These are phyloP conservation scores for Draba incana DNA, from an alignment of 345 rosid species.

Conservation along the genomic window DNA sequence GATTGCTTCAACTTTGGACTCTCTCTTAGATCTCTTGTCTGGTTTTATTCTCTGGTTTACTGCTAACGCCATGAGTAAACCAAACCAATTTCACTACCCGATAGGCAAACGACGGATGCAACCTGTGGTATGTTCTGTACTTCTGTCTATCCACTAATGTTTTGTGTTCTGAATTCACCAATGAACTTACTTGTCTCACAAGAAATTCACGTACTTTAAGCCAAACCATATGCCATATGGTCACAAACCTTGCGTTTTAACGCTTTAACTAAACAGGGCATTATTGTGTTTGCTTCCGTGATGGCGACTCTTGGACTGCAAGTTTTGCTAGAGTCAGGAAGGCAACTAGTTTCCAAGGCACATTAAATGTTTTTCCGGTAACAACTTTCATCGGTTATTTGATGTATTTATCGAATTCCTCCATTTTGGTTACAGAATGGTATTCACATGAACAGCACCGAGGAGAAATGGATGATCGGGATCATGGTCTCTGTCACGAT, in stretches of 20 bases:
- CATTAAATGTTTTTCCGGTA: background rate
- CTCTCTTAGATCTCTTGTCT: slow-evolving; percentile 80
- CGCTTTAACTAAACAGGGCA: slow-evolving; percentile 16
- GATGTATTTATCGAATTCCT: background rate
- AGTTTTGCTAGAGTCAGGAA: slow-evolving; percentile 54
- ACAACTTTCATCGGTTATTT: background rate
- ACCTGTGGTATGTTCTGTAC: slow-evolving; percentile 79
- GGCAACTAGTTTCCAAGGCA: slow-evolving; percentile 56
- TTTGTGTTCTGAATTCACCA: background rate
- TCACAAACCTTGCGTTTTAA: background rate
- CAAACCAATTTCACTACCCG: slow-evolving; percentile 74
- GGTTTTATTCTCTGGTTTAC: slow-evolving; percentile 94
- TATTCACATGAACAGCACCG: slow-evolving; percentile 43
- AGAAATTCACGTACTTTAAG: slow-evolving; percentile 1
- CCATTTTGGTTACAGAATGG: slow-evolving; percentile 38
- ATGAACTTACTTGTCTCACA: slow-evolving; percentile 18
- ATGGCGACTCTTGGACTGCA: slow-evolving; percentile 74
- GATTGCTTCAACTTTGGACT: slow-evolving; percentile 88
- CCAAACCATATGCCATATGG: background rate
- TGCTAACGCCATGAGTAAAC: slow-evolving; percentile 74
- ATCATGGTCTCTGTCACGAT: slow-evolving; percentile 56
- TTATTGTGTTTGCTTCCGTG: slow-evolving; percentile 66
- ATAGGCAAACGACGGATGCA: slow-evolving; percentile 90
- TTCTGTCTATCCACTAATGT: background rate
- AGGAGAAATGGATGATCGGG: slow-evolving; percentile 65